These are phyloP conservation scores for Aspergillus olivimuriae DNA, from an alignment of 495 filamentous ascomycete genomes.

Conservation along the genomic window DNA sequence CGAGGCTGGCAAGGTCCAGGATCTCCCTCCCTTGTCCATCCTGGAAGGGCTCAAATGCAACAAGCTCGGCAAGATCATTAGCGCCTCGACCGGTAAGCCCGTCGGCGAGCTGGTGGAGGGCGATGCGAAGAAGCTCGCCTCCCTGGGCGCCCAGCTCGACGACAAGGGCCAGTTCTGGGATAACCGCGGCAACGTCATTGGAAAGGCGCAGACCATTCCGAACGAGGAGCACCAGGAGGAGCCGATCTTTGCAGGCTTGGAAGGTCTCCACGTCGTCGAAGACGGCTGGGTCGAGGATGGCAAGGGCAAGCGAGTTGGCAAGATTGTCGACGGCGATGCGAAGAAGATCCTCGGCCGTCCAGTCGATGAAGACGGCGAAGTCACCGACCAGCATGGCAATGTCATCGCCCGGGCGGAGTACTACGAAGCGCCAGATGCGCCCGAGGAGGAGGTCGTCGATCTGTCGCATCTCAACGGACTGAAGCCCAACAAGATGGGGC, in stretches of 20 bases:
- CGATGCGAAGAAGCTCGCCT: conserved; percentile 52
- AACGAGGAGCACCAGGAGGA: conserved; percentile 55
- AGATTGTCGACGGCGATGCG: conserved; percentile 53
- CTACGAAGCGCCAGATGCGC: conserved; percentile 36
- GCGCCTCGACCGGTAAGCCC: conserved; percentile 40
- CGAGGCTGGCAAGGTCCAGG: no score
- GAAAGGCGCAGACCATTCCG: conserved; percentile 51
- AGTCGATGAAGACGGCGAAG: conserved; percentile 61
- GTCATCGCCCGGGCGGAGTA: conserved; percentile 57
- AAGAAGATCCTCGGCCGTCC: conserved; percentile 57
- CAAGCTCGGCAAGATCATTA: conserved; percentile 55
- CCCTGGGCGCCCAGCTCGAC: conserved; percentile 48
- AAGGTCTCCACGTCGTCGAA: conserved; percentile 54
- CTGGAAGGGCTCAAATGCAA: conserved; percentile 58
- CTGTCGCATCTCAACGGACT: conserved; percentile 59
- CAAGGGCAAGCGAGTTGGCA: conserved; percentile 52
- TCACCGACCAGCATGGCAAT: conserved; percentile 56
- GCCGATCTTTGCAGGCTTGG: conserved; percentile 56
- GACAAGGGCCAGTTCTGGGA: conserved; percentile 60
- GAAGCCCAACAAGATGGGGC: conserved; percentile 73
- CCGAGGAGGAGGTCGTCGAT: conserved; percentile 48
- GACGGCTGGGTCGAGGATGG: conserved; percentile 56
- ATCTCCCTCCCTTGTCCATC: conserved; percentile 49
- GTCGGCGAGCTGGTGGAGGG: conserved; percentile 56
- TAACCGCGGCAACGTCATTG: conserved; percentile 53